Percentiles rank a stretch among this genome's conserved stretches.
phyloP scores from a whole-genome alignment of 805 yeast genomes.

The Cyberlindnera sargentensis region DNA sequence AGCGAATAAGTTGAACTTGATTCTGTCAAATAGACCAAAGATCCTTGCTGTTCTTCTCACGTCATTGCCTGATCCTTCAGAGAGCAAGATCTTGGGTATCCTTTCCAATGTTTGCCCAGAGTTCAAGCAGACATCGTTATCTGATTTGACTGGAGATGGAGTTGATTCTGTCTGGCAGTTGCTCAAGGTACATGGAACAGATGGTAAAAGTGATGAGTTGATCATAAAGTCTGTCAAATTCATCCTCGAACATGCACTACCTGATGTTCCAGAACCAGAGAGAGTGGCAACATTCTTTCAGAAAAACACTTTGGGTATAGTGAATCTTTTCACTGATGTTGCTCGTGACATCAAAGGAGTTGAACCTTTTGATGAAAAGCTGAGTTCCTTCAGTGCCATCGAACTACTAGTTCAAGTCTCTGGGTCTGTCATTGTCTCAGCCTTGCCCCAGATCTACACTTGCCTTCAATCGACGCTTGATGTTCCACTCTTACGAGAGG shows the following conservation, averaged over 20 bases:
- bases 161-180: constrained; percentile 33
- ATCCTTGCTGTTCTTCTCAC: constrained; percentile 55
- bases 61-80: constrained; percentile 41
- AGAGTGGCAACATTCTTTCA: constrained; percentile 38
- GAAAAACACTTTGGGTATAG: constrained; percentile 62
- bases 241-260: constrained; percentile 25
- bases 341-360: constrained; percentile 68
- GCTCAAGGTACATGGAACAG: constrained; percentile 33
- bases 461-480: constrained; percentile 78
- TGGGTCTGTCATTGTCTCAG: constrained; percentile 50
- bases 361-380: constrained; percentile 65
- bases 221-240: constrained; percentile 35
- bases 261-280: constrained; percentile 14
- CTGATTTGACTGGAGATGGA: constrained; percentile 23
- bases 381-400: constrained; percentile 67
- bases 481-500: constrained; percentile 47
- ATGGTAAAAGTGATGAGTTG: constrained; percentile 24
- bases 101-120: constrained; percentile 47
- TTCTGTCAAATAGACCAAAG: constrained; percentile 40
- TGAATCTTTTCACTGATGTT: constrained; percentile 72
- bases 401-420: constrained; percentile 53
- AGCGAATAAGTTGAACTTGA: constrained; percentile 38
- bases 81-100: constrained; percentile 43
- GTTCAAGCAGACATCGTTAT: constrained; percentile 26
- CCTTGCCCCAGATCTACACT: constrained; percentile 79